phyloP scores from a whole-genome alignment of 2,329 filamentous ascomycete species.

The Exophiala alcalophila region DNA sequence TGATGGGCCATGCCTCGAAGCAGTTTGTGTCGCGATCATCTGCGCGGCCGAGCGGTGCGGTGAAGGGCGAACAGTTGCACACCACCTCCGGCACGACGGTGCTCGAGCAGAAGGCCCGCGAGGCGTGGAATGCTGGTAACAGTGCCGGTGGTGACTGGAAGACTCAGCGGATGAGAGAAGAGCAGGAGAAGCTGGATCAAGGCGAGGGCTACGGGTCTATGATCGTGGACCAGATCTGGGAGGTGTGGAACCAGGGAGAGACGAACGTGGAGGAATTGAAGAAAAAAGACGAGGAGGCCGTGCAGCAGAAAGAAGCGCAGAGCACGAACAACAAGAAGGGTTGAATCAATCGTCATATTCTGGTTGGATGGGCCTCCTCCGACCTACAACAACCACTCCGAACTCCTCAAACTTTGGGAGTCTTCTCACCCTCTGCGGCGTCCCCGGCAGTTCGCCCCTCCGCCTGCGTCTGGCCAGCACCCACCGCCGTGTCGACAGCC shows the following conservation, averaged over 20 bases:
- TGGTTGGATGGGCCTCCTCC: too few relatives aligned
- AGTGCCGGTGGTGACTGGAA: conserved; percentile 40
- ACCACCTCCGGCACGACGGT: too few relatives aligned
- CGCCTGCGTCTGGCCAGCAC: not conserved
- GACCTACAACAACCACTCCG: too few relatives aligned
- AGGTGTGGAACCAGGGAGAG: conserved; percentile 37
- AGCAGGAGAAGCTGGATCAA: conserved; percentile 37
- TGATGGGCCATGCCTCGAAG: conserved; percentile 35
- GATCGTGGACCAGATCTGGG: conserved; percentile 45
- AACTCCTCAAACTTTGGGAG: too few relatives aligned
- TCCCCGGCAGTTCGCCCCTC: not conserved
- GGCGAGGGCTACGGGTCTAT: conserved; percentile 45
- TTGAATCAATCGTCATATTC: too few relatives aligned
- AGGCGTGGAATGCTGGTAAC: conserved; percentile 39
- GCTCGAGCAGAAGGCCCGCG: conserved; percentile 23
- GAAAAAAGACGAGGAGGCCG: conserved; percentile 33
- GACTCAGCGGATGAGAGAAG: conserved; percentile 41
- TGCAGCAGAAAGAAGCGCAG: conserved; percentile 29
- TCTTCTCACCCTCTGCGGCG: not conserved
- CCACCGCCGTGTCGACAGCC: not conserved
- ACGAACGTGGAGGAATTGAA: conserved; percentile 24
- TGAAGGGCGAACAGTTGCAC: too few relatives aligned
- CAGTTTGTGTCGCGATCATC: conserved; percentile 9
- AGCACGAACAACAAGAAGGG: conserved; percentile 20
- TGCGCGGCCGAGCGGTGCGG: too few relatives aligned